Evolutionary conservation across 2,329 filamentous ascomycete genomes (phyloP), one percentile per base, ranked within the genome.

Genomic region (Geosmithia morbida): DNA sequence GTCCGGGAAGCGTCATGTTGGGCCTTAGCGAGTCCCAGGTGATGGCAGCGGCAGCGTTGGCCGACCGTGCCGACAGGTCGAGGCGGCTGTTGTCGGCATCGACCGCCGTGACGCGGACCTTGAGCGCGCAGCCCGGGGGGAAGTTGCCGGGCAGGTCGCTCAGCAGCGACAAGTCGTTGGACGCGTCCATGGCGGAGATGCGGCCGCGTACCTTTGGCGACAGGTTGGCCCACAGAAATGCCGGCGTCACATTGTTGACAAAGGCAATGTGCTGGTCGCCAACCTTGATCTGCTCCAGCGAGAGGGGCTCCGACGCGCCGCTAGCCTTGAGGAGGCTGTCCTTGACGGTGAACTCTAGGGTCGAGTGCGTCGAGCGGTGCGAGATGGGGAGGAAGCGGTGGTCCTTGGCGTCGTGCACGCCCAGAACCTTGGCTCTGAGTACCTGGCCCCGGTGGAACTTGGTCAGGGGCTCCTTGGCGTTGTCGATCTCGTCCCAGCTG

Each of bases 331-430:
- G 62, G 49, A 84, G 75, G 49, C 77, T 83, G 33, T 78, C 74
- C 65, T 89, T 96, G 3, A 84, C 77, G 3, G 89, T 92, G 46
- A 97, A 74, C 61, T 98, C 92, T 50, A 90, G 85, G 2, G 95
- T 83, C 0, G 83, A 81, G 61, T 88, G 89, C 48, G 80, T 81
- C 44, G 81, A 80, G 47, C 88, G 79, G 65, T 97, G 90, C 39
- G 85, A 85, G 56, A 98, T 86, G 2, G 92, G 89, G 41, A 98
- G 71, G 67, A 95, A 98, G 43, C 84, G 81, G 64, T 96, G 87
- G 56, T 87, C 94, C 54, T 84, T 82, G 45, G 88, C 85, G 65
- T 96, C 88, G 59, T 97, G 90, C 30, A 94, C 74, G 52, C 89
- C 90, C 37, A 97, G 71, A 39, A 96, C 75, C 57, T 81, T 84